These are phyloP conservation scores for Entomortierella beljakovae DNA, from an alignment of 192 early-diverging fungal species.

Conservation along the genomic window DNA sequence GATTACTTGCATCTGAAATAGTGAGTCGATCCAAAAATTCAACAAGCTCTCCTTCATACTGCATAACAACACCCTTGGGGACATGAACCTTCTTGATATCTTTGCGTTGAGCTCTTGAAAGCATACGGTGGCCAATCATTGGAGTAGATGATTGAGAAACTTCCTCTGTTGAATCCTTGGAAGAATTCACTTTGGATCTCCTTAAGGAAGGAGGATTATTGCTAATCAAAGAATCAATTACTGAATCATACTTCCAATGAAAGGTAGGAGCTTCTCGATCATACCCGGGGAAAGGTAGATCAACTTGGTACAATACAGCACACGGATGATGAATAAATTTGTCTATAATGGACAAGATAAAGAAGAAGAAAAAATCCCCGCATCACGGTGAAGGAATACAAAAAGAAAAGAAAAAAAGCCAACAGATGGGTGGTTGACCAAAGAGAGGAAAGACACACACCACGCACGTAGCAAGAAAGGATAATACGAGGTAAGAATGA, in stretches of 20 bases:
- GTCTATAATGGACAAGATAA: constrained; percentile 47
- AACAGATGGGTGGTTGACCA: constrained; percentile 4
- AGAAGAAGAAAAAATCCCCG: background rate
- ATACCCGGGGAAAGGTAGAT: constrained; percentile 63
- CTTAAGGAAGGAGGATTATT: constrained; percentile 38
- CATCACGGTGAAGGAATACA: background rate
- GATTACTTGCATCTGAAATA: constrained; percentile 13
- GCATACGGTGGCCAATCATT: constrained; percentile 17
- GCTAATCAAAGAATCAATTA: constrained; percentile 51
- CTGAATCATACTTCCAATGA: constrained; percentile 60
- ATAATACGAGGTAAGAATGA: constrained; percentile 6
- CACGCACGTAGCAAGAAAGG: background rate
- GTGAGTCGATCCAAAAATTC: constrained; percentile 58
- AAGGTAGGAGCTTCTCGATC: constrained; percentile 47
- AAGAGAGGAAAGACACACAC: background rate
- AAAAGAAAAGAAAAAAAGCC: constrained; percentile 2
- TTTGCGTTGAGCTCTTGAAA: constrained; percentile 54
- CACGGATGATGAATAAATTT: constrained; percentile 65
- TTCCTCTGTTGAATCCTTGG: constrained; percentile 1
- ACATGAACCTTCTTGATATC: constrained; percentile 63
- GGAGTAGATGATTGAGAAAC: background rate
- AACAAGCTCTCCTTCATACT: constrained; percentile 59
- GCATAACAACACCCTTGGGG: constrained; percentile 59
- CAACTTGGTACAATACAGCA: constrained; percentile 61
- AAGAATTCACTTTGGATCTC: constrained; percentile 19